Evolutionary conservation across 306 rosid species (phyloP).

Genomic region (Inga laurina): DNA sequence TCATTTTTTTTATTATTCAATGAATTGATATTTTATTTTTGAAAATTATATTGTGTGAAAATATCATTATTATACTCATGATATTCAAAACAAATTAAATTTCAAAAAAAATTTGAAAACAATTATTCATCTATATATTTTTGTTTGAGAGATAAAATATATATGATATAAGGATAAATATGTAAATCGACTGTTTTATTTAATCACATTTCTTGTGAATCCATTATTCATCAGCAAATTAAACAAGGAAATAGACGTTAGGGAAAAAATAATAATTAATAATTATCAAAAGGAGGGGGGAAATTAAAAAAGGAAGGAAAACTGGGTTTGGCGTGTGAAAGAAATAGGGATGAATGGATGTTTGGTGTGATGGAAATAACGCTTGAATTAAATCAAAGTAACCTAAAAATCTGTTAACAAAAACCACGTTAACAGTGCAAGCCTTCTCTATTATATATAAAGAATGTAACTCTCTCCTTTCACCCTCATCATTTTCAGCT

Average conservation of each 20-base stretch:
- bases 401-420: background rate
- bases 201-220: background rate
- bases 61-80: no score
- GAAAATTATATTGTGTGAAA: no score
- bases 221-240: background rate
- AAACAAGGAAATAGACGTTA: background rate
- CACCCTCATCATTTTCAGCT: background rate
- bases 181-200: background rate
- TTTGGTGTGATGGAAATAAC: slow-evolving; percentile 22
- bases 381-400: slow-evolving; percentile 11
- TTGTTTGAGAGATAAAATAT: no score
- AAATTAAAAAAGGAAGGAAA: background rate
- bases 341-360: background rate
- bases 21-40: no score
- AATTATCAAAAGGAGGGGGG: background rate
- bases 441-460: background rate
- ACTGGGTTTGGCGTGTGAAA: slow-evolving; percentile 25
- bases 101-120: background rate
- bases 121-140: background rate
- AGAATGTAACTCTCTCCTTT: background rate
- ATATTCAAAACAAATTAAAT: background rate
- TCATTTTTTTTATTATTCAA: no score
- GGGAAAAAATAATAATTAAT: background rate
- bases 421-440: slow-evolving; percentile 30
- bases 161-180: background rate